Evolutionary conservation across 495 filamentous ascomycete genomes (phyloP), one percentile per base, ranked within the genome.

Genomic region (Halenospora varia): DNA sequence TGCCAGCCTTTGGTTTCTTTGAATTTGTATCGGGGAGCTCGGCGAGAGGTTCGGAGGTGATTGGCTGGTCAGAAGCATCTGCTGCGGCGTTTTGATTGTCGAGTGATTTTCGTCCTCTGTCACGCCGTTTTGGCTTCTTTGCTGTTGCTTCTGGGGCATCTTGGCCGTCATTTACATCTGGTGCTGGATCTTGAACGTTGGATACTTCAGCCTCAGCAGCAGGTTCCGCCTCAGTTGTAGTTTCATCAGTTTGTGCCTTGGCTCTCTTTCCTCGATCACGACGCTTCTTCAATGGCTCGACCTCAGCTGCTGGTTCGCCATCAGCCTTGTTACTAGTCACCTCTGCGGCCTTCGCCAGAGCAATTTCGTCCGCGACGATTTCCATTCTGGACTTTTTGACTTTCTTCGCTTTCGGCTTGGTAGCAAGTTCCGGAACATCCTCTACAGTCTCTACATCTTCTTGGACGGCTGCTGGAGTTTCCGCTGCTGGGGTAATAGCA

Each of bases 21-120:
- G 40, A 1, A 25, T 60, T 55, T 20, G 44, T 55, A 23, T 66
- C 22, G 10, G 10, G 15, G 13, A 58, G 10, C 41, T 62, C 60
- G 22, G 55, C 20, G 11, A 61, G 35, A 18, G 62, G 48, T 25
- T 52, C 55, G 13, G n/a, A 25, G 10, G 15, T 8, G 13, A 40
- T 25, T 18, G 17, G 10, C 24, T 25, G 19, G 2, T 42, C 17
- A 10, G 10, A 4, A 41, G 10, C 41, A 42, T 23, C n/a, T 19
- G 18, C 39, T 54, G 40, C 40, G 39, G 17, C 8, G n/a, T 46
- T 26, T 13, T 29, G 2, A 15, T 13, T 46, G 15, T 40, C 19
- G n/a, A 45, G 25, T 11, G 10, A 11, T 29, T 53, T 47, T 29
- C 51, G 53, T 24, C 51, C 29, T 54, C 51, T 44, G 13, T 50